Conservation (phyloP, 352 stramenopile species). For the Globisporangium camurandrum region DNA sequence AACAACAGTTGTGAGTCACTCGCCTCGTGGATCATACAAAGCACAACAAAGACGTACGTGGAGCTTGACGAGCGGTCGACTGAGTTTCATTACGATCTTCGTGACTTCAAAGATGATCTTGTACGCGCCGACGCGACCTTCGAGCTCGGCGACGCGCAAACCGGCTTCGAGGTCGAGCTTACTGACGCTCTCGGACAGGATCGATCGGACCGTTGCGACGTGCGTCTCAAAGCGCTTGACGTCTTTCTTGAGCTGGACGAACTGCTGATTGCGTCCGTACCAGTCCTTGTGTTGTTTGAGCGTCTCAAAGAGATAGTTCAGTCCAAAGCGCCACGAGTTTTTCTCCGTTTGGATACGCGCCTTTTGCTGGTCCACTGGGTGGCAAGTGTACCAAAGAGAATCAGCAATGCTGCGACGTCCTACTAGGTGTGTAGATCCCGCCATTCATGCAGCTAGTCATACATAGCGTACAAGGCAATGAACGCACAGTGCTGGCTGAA, state of each 20-base stretch:
- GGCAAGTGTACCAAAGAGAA: background rate
- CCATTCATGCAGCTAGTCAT: background rate
- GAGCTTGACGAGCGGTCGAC: constrained; percentile 76
- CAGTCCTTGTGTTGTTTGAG: constrained; percentile 87
- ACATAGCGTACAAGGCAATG: background rate
- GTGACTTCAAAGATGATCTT: constrained; percentile 88
- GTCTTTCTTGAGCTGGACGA: constrained; percentile 80
- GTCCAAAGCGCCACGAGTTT: constrained; percentile 81
- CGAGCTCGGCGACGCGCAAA: constrained; percentile 74
- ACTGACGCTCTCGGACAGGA: constrained; percentile 77
- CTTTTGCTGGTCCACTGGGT: constrained; percentile 66
- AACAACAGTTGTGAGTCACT: background rate
- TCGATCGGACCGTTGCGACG: constrained; percentile 54
- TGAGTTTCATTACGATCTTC: constrained; percentile 82
- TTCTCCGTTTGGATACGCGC: constrained; percentile 69
- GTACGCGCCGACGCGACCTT: constrained; percentile 80
- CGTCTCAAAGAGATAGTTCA: constrained; percentile 87
- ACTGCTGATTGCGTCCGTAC: constrained; percentile 86
- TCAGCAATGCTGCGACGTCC: background rate
- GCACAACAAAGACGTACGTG: constrained; percentile 12
- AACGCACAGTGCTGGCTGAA: constrained; percentile 71
- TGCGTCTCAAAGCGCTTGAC: constrained; percentile 73
- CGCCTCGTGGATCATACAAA: no score
- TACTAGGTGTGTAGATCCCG: background rate
- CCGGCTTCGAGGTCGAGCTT: constrained; percentile 79